Evolutionary conservation across 306 rosid genomes (phyloP).

Genomic region (Myrica gale): DNA sequence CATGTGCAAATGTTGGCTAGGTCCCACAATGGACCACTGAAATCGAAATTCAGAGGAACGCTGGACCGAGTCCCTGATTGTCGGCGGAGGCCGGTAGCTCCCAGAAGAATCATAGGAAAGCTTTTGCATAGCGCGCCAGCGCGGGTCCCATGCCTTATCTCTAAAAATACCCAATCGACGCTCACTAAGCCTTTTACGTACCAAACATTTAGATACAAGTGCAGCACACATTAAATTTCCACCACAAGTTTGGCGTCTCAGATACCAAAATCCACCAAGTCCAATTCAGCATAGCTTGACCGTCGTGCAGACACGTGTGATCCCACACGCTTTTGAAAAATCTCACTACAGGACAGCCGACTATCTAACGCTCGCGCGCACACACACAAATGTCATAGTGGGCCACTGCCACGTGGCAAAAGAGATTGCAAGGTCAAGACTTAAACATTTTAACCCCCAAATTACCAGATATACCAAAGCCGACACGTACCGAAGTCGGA

Average conservation of each 20-base stretch:
- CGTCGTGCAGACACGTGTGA: slow-evolving; percentile 8
- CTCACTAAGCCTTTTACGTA: neutral
- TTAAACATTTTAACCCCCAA: neutral
- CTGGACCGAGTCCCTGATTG: too few relatives aligned
- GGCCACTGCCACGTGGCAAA: slow-evolving; percentile 11
- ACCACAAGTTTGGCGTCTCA: neutral
- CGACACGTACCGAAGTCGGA: neutral
- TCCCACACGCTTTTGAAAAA: slow-evolving; percentile 9
- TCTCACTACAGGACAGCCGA: slow-evolving; percentile 24
- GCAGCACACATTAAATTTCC: neutral
- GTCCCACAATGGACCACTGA: neutral
- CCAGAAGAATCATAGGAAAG: too few relatives aligned
- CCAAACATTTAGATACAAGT: neutral
- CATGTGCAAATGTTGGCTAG: neutral
- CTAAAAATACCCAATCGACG: too few relatives aligned
- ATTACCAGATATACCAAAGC: neutral
- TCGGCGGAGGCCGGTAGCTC: too few relatives aligned
- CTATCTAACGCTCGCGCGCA: neutral
- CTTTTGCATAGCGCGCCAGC: too few relatives aligned
- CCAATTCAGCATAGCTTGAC: neutral
- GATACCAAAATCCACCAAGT: neutral
- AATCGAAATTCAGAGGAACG: neutral
- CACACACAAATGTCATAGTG: slow-evolving; percentile 12
- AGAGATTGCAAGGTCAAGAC: neutral
- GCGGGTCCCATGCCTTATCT: too few relatives aligned